phyloP scores from a whole-genome alignment of 495 filamentous ascomycete genomes.

The Bacidia gigantensis region DNA sequence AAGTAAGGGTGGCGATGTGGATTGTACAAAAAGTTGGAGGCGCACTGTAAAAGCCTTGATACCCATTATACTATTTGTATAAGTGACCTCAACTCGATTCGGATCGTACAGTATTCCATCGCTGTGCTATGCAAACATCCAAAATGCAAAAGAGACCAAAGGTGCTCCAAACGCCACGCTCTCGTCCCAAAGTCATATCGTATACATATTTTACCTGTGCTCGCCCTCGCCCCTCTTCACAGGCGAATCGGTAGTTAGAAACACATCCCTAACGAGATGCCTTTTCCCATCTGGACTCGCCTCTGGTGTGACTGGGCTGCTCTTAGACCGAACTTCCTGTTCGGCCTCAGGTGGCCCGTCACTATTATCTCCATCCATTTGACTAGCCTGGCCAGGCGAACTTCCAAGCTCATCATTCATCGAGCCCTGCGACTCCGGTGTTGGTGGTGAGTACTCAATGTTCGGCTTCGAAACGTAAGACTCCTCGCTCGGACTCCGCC shows the following conservation, averaged over 20 bases:
- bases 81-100: neutral
- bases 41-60: constrained; percentile 36
- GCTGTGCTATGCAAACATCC: neutral
- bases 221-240: neutral
- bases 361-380: neutral
- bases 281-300: constrained; percentile 4
- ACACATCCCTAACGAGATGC: neutral
- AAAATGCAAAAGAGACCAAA: neutral
- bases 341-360: constrained; percentile 15
- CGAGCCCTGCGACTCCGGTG: constrained; percentile 18
- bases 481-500: constrained; percentile 25
- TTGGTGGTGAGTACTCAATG: constrained; percentile 34
- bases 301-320: constrained; percentile 11
- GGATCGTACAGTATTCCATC: neutral
- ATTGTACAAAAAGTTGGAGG: constrained; percentile 63
- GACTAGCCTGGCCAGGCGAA: neutral
- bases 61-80: constrained; percentile 14
- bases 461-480: constrained; percentile 25
- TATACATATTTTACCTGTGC: neutral
- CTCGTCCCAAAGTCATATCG: neutral
- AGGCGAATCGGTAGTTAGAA: neutral
- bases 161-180: neutral
- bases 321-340: constrained; percentile 17
- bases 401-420: neutral
- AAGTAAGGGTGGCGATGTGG: constrained; percentile 84